Base-by-base conservation (phyloP, 345 rosid species). In the Gossypium anomalum region DNA sequence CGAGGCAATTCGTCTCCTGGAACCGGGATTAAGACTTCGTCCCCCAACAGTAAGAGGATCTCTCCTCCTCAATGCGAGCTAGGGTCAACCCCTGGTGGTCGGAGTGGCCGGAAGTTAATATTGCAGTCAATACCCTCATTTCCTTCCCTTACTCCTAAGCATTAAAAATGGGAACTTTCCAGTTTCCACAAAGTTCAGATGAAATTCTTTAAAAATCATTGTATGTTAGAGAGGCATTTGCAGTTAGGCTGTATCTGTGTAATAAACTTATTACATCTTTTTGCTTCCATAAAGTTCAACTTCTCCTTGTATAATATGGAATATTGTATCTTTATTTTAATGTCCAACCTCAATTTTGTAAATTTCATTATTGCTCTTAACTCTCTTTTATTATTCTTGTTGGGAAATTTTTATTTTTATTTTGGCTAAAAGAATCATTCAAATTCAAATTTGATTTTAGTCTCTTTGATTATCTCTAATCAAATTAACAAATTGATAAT, bases 41-140 rank as follows among this genome's bases (percentile, higher is more conserved):
- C 98, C 72, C 99, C 99, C 49, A 96, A 93, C 84, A 82, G 93
- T 80, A 96, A 93, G 89, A 92, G 99, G 89, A 89, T 96, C 72
- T 93, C 98, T 80, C 97, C 97, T 22, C 98, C 97, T 25, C 87
- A 89, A 19, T 67, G 71, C 3, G 83, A 83, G 78, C 78, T 87
- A 4, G 89, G 93, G 20, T 84, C 90, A 29, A 85, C 89, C 53
- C 89, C 93, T 1, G 86, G 86, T 60, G 86, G 67, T 55, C 80
- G 87, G 84, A 86, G 91, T 49, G 94, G 98, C 72, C 85, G 98
- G 82, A 96, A 90, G 86, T 78, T 96, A 86, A 93, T 96, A 75
- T 76, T 96, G 68, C 91, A 89, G 64, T 96, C 97, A 27, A 90
- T 93, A 75, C 98, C 99, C 7, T 86, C 99, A 7, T 96, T 96